Conservation (phyloP, 1,139 yeast genomes). For the Cylindricascospora bacillispora region DNA sequence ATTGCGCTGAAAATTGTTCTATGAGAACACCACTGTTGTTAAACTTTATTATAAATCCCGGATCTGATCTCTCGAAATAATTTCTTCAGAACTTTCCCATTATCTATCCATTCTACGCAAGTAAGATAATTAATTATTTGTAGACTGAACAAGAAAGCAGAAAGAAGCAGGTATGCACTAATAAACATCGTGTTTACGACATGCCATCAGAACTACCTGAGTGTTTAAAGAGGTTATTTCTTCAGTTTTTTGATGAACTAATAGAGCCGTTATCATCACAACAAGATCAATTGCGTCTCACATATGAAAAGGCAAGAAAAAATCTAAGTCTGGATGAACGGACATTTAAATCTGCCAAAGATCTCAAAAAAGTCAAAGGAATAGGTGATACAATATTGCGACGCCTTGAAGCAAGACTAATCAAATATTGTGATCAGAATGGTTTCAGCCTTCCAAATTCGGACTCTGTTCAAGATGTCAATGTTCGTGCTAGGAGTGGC, state of each 20-base stretch:
- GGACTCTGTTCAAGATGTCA: conserved; percentile 1
- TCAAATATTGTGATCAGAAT: conserved; percentile 13
- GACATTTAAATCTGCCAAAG: conserved; percentile 15
- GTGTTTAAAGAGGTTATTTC: conserved; percentile 17
- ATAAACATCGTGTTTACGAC: no score
- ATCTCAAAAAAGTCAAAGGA: conserved; percentile 22
- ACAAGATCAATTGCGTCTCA: conserved; percentile 19
- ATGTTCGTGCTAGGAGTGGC: not conserved
- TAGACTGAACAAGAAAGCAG: no score
- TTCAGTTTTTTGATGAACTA: conserved; percentile 19
- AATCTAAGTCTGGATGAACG: conserved; percentile 13
- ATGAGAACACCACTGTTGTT: no score
- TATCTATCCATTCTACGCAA: no score
- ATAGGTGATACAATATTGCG: conserved; percentile 22
- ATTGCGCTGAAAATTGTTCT: no score
- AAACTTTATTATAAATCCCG: no score
- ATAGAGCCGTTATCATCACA: conserved; percentile 13
- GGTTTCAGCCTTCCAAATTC: conserved; percentile 5
- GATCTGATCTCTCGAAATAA: no score
- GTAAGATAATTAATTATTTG: no score
- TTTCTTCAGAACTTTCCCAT: no score
- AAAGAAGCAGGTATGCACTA: no score
- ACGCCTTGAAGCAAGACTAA: conserved; percentile 14
- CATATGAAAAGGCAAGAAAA: conserved; percentile 20
- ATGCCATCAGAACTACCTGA: conserved; percentile 7